Evolutionary conservation across 768 basidiomycete species (phyloP), one percentile per base, ranked within the genome.

Genomic region (Boletus rubroflammeus): DNA sequence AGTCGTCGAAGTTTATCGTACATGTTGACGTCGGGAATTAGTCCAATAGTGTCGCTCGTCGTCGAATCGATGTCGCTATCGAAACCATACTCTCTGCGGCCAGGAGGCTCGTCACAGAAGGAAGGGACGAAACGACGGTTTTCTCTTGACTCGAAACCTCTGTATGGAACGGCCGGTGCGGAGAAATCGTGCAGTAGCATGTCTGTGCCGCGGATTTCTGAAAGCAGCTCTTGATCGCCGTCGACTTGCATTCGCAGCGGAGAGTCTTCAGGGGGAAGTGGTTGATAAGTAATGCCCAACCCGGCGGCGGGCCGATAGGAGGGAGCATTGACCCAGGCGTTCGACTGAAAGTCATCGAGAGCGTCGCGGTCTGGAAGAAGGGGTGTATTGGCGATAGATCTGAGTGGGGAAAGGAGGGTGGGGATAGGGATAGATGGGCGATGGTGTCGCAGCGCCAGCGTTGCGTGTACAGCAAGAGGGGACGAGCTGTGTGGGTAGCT

Each of bases 21-120:
- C 68, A 73, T 70, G 40, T 76, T 76, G 25, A 74, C 57, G 44
- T 70, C 69, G 54, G 70, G 69, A 3, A 72, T 63, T 6, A 70
- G 57, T 31, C 69, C 69, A 41, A 70, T 46, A 7, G 44, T 21
- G 35, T 59, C 47, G 40, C 47, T 38, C 44, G 58, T n/a, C 31
- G 38, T 26, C 23, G 55, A 29, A 45, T 68, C 47, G 11, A 45
- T 29, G 32, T 53, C 59, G 32, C 26, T 41, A 34, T 59, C 58
- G 19, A 60, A 48, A 31, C 50, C 29, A 25, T 58, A 35, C 7
- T 47, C 42, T 39, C 54, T 26, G 32, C 1, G 17, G 23, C 50
- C n/a, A 47, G 34, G 2, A 28, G 42, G 34, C 3, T 50, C 45
- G 14, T 29, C 39, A 21, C n/a, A 31, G 13, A 51, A 19, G 17